Conservation (phyloP, 1,139 yeast species). For the Candida smagusa region DNA sequence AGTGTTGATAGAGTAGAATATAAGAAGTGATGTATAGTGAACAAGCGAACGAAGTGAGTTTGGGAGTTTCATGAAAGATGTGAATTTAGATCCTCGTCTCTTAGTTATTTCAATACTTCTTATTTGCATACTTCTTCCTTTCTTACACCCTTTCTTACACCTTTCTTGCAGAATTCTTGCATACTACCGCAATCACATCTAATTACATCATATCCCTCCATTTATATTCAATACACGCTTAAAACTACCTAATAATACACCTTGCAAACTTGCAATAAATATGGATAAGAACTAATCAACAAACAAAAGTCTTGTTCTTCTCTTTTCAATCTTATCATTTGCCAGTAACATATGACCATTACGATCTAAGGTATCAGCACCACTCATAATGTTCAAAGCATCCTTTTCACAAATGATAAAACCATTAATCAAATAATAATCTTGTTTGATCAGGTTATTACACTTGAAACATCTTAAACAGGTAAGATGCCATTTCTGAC, state of each 20-base stretch:
- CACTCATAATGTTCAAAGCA: conserved; percentile 28
- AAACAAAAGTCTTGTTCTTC: conserved; percentile 42
- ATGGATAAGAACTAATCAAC: conserved; percentile 19
- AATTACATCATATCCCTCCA: no score
- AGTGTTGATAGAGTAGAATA: no score
- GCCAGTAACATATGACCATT: conserved; percentile 18
- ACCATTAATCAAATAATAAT: conserved; percentile 55
- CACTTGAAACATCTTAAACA: conserved; percentile 64
- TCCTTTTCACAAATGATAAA: conserved; percentile 50
- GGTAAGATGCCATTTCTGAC: conserved; percentile 62
- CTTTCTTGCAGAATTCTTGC: no score
- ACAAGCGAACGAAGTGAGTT: not conserved
- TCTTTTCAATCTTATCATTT: conserved; percentile 39
- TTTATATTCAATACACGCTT: no score
- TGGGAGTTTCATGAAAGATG: not conserved
- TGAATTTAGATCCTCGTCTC: not conserved
- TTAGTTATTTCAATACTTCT: no score
- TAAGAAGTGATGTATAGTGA: not conserved
- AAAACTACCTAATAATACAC: not conserved
- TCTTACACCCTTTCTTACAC: no score
- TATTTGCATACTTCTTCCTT: no score
- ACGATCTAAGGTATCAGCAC: conserved; percentile 17
- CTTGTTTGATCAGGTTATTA: conserved; percentile 42
- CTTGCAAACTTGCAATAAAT: not conserved
- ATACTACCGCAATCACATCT: no score